Evolutionary conservation across 306 rosid species (phyloP), one percentile per base, ranked within the genome.

Genomic region (Fragaria vesca): DNA sequence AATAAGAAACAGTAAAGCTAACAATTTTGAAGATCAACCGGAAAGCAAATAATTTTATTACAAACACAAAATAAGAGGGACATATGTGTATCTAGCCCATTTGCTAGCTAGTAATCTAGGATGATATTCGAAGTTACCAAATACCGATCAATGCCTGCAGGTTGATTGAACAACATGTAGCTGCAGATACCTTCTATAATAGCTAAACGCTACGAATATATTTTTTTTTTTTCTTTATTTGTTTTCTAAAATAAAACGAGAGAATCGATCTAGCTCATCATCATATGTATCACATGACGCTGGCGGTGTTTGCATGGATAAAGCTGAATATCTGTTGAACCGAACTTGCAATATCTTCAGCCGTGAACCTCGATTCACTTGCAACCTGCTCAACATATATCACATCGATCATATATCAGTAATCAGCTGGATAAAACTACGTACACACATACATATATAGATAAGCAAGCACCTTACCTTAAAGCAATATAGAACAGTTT

Each of bases 401-500:
- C 43, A 15, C 21, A 32, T 32, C 16, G n/a, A 26, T 30, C 17
- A 30, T 16, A 63, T 32, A 63, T 32, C 18, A 63, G 66, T 24
- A 60, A 11, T 60, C 66, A 26, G 10, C 63, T 40, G 15, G 17
- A 60, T 1, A 24, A 4, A 11, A 26, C 17, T 60, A 26, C 52
- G 52, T 48, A 13, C 6, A 13, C 13, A 0, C 3, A 60, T 60
- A 60, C 16, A 55, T 9, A 10, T 55, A 11, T 60, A 24, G 3
- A 2, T n/a, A 61, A 26, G 46, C 13, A 69, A 7, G 34, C 46
- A 43, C 46, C 8, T 43, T 68, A 93, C 98, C 97, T 95, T 91
- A 82, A 95, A 95, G 4, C 97, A 92, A 86, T 95, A 95, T 57
- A 95, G 97, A 77, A 95, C 98, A 2, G 98, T 92, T 71, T 95